phyloP scores from a whole-genome alignment of 1,284 basidiomycete species.

The Apiotrichum domesticum region DNA sequence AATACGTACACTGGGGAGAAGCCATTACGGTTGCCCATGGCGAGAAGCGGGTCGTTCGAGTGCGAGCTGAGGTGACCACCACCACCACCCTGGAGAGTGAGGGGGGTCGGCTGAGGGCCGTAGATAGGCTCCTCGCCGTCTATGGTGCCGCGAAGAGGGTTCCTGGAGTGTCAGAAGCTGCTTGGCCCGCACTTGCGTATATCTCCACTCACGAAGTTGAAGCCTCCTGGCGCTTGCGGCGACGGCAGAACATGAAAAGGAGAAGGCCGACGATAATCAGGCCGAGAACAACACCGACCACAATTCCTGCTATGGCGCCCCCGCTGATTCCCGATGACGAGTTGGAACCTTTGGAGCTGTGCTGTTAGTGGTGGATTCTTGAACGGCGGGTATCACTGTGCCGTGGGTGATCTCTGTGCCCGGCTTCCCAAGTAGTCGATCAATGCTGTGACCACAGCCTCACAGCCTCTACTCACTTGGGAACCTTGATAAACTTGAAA shows the following conservation, averaged over 20 bases:
- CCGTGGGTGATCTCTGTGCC: no score
- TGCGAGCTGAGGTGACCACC: not conserved
- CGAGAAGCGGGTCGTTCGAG: not conserved
- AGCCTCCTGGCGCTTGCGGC: not conserved
- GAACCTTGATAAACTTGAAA: not conserved
- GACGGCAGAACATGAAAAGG: slow-evolving; percentile 22
- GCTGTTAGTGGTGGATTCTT: no score
- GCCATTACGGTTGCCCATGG: not conserved
- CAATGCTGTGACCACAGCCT: no score
- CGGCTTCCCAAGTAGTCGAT: no score
- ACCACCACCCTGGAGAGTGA: not conserved
- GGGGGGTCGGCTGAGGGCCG: not conserved
- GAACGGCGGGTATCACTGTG: no score
- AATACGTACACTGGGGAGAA: not conserved
- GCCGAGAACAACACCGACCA: slow-evolving; percentile 10
- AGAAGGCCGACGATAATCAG: slow-evolving; percentile 15
- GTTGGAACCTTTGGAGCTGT: no score
- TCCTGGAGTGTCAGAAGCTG: not conserved
- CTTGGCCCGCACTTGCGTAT: not conserved
- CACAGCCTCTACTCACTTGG: not conserved
- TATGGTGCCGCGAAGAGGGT: not conserved
- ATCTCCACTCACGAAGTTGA: not conserved
- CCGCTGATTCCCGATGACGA: slow-evolving; percentile 5
- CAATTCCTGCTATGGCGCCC: slow-evolving; percentile 18
- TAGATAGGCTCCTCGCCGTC: not conserved